phyloP scores from a whole-genome alignment of 176 grass and related monocot genomes.

The Guadua angustifolia region DNA sequence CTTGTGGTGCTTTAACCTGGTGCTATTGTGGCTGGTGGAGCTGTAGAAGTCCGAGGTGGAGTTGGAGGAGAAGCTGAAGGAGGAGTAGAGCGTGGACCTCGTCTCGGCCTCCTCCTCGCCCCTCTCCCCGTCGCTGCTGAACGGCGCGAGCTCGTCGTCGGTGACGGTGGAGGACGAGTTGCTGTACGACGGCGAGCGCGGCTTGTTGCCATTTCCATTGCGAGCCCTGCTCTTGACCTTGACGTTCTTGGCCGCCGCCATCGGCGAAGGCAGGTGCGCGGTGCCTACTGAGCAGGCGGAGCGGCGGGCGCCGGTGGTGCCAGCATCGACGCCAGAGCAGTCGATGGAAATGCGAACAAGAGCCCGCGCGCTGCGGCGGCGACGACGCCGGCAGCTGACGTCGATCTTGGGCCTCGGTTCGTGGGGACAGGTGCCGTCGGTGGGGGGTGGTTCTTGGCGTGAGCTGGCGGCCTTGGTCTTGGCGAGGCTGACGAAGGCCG shows the following conservation, averaged over 20 bases:
- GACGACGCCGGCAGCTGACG: not conserved
- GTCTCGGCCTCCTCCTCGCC: constrained; percentile 34
- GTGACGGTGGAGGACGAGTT: constrained; percentile 53
- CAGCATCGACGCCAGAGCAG: constrained; percentile 30
- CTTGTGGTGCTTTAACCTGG: constrained; percentile 18
- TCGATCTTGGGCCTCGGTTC: constrained; percentile 26
- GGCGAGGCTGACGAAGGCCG: constrained; percentile 28
- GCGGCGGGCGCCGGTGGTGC: not conserved
- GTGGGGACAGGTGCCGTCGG: not conserved
- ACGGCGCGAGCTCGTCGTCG: constrained; percentile 49
- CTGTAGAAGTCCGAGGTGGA: constrained; percentile 56
- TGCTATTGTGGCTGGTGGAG: constrained; percentile 19
- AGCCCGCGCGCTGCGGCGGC: constrained; percentile 12
- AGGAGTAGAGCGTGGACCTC: constrained; percentile 55
- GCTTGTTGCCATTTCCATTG: not conserved
- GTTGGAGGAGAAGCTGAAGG: constrained; percentile 70
- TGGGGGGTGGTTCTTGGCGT: constrained; percentile 1
- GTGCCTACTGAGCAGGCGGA: constrained; percentile 16
- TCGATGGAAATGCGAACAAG: constrained; percentile 67
- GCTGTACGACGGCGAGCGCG: constrained; percentile 27
- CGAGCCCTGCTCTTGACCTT: not conserved
- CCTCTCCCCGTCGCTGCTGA: constrained; percentile 42
- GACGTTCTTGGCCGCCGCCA: constrained; percentile 10
- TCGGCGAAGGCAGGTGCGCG: constrained; percentile 10
- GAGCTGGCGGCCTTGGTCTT: constrained; percentile 3